Evolutionary conservation across 768 basidiomycete genomes (phyloP).

Genomic region (Pleurotus djamor): DNA sequence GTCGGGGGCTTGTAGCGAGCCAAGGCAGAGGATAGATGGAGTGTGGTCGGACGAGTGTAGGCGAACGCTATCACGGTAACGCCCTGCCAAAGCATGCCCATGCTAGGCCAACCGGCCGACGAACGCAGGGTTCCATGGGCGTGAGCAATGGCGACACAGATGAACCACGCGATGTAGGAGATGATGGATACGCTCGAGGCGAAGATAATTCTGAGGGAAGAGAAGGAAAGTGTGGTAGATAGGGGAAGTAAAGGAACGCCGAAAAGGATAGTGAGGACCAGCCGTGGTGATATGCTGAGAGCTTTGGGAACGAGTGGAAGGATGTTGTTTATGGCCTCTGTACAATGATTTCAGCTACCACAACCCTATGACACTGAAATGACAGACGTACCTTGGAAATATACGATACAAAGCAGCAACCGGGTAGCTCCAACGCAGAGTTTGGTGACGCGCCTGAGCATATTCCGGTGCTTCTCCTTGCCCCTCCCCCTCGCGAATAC

Average conservation of each 20-base stretch:
- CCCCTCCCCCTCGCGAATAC: constrained; percentile 55
- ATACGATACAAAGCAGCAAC: constrained; percentile 55
- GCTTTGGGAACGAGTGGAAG: constrained; percentile 43
- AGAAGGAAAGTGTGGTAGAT: constrained; percentile 53
- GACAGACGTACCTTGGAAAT: constrained; percentile 57
- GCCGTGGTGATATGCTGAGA: constrained; percentile 28
- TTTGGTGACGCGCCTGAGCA: constrained; percentile 44
- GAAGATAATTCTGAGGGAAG: constrained; percentile 50
- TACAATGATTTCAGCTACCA: too few species aligned
- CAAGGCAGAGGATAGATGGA: constrained; percentile 64
- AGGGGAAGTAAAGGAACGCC: constrained; percentile 46
- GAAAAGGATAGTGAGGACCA: constrained; percentile 37
- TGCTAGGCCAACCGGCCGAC: constrained; percentile 31
- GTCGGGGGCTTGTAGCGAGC: constrained; percentile 37
- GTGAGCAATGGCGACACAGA: constrained; percentile 50
- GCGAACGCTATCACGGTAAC: constrained; percentile 59
- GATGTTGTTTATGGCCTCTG: constrained; percentile 50
- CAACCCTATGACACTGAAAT: background rate
- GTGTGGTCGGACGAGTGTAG: constrained; percentile 63
- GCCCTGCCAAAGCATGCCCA: constrained; percentile 60
- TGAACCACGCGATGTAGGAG: constrained; percentile 62
- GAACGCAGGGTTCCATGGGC: constrained; percentile 38
- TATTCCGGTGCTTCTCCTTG: constrained; percentile 42
- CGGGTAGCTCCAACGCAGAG: constrained; percentile 41
- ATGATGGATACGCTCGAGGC: constrained; percentile 58